A percentile compares a stretch with the other conserved stretches of the same genome.
These are phyloP conservation scores for Infundibulicybe gibba DNA, from an alignment of 768 basidiomycete species.

Conservation along the genomic window DNA sequence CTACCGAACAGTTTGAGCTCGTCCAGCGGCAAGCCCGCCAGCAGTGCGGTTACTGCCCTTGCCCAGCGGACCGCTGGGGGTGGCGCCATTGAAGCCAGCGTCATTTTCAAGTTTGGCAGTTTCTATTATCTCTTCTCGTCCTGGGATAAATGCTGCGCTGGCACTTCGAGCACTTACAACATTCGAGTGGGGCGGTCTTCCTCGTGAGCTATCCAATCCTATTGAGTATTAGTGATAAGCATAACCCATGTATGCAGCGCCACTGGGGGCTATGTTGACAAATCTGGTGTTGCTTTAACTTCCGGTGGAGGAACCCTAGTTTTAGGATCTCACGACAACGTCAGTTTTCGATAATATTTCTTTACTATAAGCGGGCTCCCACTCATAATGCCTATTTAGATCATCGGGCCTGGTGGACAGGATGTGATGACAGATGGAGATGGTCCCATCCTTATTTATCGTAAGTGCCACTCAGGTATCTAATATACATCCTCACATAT, in stretches of 20 bases:
- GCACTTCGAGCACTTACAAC: conserved; percentile 53
- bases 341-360: conserved; percentile 13
- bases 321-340: conserved; percentile 38
- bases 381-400: conserved; percentile 19
- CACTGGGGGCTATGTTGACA: conserved; percentile 43
- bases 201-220: conserved; percentile 22
- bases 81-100: conserved; percentile 48
- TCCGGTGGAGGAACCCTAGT: conserved; percentile 52
- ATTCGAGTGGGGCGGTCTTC: conserved; percentile 53
- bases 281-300: conserved; percentile 37
- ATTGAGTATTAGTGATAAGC: not conserved
- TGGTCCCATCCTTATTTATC: conserved; percentile 47
- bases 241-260: conserved; percentile 19
- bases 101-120: conserved; percentile 36
- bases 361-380: not conserved
- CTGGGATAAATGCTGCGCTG: conserved; percentile 52
- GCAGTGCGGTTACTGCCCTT: conserved; percentile 34
- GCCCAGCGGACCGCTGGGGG: conserved; percentile 39
- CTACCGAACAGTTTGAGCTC: conserved; percentile 24
- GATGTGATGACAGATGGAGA: conserved; percentile 41
- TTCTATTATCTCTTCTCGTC: conserved; percentile 55
- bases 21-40: conserved; percentile 38
- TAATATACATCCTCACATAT: not conserved
- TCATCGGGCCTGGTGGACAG: conserved; percentile 54
- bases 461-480: conserved; percentile 23